A percentile compares a stretch with the other conserved stretches of the same genome.
Evolutionary conservation across 164 flowering plant species (phyloP).

Genomic region (Vitis cinerea): DNA sequence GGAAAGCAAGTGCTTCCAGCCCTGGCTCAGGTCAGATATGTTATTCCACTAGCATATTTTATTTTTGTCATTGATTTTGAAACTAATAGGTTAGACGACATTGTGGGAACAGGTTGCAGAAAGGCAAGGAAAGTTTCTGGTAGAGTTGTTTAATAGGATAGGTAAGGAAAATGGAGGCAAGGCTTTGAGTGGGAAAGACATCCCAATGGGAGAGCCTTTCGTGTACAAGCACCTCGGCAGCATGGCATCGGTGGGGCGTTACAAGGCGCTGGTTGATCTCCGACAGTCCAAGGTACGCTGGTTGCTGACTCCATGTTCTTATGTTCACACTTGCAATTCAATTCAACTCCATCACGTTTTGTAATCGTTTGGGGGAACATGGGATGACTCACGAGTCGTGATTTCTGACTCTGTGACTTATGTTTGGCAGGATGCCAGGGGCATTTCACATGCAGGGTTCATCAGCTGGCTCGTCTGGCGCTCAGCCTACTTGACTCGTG

Average conservation of each 20-base stretch:
- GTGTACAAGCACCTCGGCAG: constrained; percentile 84
- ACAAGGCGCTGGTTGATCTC: constrained; percentile 83
- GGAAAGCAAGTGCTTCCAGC: constrained; percentile 87
- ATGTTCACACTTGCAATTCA: no score
- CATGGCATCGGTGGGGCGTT: constrained; percentile 87
- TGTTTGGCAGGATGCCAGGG: constrained; percentile 59
- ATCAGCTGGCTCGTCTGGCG: constrained; percentile 82
- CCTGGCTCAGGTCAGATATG: constrained; percentile 72
- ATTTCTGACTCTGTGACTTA: no score
- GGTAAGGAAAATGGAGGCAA: constrained; percentile 68
- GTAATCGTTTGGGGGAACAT: no score
- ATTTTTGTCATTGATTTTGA: no score
- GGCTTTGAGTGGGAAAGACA: constrained; percentile 49
- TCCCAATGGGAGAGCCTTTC: constrained; percentile 70
- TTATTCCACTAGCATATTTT: background rate
- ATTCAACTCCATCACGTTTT: no score
- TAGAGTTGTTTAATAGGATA: constrained; percentile 52
- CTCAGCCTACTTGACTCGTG: constrained; percentile 82
- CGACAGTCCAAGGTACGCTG: constrained; percentile 66
- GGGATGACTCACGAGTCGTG: no score
- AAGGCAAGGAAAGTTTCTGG: constrained; percentile 76
- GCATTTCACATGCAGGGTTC: constrained; percentile 69
- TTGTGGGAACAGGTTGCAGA: constrained; percentile 69
- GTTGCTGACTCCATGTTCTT: background rate
- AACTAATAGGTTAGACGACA: no score